Percentiles rank a stretch among this genome's conserved stretches.
These are phyloP conservation scores for Ceratorhiza oryzae-sativae DNA, from an alignment of 1,284 basidiomycete genomes.

Conservation along the genomic window DNA sequence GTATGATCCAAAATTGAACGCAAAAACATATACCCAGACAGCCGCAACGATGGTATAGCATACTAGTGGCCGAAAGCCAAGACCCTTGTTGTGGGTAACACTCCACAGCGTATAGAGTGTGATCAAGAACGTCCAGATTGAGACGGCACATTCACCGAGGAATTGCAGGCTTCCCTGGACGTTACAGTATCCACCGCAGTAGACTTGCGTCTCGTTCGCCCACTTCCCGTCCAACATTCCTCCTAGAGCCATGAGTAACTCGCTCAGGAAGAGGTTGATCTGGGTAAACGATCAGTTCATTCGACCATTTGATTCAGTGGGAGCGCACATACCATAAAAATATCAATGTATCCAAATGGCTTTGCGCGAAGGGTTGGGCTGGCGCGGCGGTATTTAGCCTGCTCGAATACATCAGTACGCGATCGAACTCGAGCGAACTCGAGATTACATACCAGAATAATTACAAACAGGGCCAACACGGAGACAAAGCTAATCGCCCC, in stretches of 20 bases:
- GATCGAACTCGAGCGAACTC: not conserved
- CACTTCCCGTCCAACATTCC: conserved; percentile 39
- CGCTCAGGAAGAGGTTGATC: conserved; percentile 40
- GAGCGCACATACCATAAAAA: conserved; percentile 30
- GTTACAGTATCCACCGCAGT: conserved; percentile 38
- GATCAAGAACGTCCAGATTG: conserved; percentile 40
- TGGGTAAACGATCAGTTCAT: not conserved
- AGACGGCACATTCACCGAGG: conserved; percentile 40
- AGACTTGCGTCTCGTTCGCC: conserved; percentile 39
- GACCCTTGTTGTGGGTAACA: conserved; percentile 24
- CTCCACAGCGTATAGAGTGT: conserved; percentile 38
- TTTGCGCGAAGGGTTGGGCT: not conserved
- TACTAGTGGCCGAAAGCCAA: conserved; percentile 2
- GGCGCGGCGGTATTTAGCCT: not conserved
- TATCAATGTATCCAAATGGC: conserved; percentile 35
- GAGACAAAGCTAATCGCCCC: conserved; percentile 8
- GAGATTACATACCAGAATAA: not conserved
- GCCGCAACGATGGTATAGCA: conserved; percentile 28
- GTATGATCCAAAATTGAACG: conserved; percentile 38
- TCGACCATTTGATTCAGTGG: not conserved
- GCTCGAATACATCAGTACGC: not conserved
- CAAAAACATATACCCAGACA: conserved; percentile 38
- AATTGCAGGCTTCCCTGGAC: conserved; percentile 41
- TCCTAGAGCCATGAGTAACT: conserved; percentile 41
- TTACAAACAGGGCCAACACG: not conserved